phyloP scores from a whole-genome alignment of 352 stramenopile genomes.

The Globisporangium cederbergense region DNA sequence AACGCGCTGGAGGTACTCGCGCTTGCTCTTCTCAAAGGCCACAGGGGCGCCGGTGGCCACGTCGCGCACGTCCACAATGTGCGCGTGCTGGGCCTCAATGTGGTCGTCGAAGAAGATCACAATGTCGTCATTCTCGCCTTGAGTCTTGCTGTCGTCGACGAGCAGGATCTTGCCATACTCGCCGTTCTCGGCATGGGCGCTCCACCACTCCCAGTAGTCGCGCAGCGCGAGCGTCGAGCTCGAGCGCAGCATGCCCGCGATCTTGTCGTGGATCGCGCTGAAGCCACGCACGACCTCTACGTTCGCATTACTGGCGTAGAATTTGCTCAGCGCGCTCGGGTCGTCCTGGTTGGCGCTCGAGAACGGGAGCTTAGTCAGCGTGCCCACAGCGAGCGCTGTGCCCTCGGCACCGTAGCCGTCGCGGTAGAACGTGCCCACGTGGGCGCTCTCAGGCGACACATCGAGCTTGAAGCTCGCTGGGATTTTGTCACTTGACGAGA shows the following conservation, averaged over 20 bases:
- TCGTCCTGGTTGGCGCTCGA: slow-evolving; percentile 35
- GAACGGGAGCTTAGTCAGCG: slow-evolving; percentile 59
- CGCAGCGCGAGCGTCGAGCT: slow-evolving; percentile 56
- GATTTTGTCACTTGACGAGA: slow-evolving; percentile 25
- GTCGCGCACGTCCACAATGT: slow-evolving; percentile 82
- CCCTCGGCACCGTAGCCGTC: slow-evolving; percentile 53
- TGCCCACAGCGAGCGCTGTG: slow-evolving; percentile 58
- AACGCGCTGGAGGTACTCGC: slow-evolving; percentile 63
- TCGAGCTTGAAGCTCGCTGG: slow-evolving; percentile 48
- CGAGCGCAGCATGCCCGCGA: slow-evolving; percentile 28
- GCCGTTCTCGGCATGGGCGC: slow-evolving; percentile 62
- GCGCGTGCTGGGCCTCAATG: slow-evolving; percentile 62
- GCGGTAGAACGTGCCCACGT: slow-evolving; percentile 72
- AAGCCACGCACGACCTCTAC: slow-evolving; percentile 66
- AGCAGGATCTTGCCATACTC: slow-evolving; percentile 81
- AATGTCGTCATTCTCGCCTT: slow-evolving; percentile 16
- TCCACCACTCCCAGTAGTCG: slow-evolving; percentile 88
- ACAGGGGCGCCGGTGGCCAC: slow-evolving; percentile 39
- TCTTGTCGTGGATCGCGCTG: slow-evolving; percentile 35
- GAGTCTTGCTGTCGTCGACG: slow-evolving; percentile 24
- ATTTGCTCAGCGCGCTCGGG: slow-evolving; percentile 24
- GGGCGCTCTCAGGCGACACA: slow-evolving; percentile 22
- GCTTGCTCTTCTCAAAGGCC: slow-evolving; percentile 48
- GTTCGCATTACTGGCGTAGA: slow-evolving; percentile 27
- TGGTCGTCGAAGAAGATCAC: slow-evolving; percentile 80